A percentile compares a stretch with the other conserved stretches of the same genome.
phyloP scores from a whole-genome alignment of 345 rosid genomes.

The Eucalyptus cloeziana region DNA sequence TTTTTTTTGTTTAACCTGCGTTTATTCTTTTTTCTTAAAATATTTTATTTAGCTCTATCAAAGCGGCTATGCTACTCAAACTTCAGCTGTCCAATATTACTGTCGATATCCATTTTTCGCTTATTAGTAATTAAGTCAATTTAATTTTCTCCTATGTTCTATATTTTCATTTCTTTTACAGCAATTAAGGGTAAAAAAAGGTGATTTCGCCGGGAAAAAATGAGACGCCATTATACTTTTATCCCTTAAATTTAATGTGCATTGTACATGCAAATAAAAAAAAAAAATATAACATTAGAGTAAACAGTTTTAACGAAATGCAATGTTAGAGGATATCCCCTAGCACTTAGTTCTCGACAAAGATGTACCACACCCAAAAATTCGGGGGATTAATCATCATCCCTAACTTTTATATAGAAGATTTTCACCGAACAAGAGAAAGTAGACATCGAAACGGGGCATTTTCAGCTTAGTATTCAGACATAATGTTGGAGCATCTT shows the following conservation, averaged over 20 bases:
- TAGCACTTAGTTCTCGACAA: background rate
- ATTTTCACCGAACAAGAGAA: background rate
- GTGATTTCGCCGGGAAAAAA: background rate
- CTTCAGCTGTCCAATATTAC: background rate
- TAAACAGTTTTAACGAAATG: background rate
- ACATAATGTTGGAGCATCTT: background rate
- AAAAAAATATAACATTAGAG: too few relatives aligned
- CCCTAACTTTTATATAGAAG: background rate
- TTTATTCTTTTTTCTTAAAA: background rate
- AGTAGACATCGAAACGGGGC: background rate
- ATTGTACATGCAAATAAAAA: background rate
- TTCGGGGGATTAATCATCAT: background rate
- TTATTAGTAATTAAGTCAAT: background rate
- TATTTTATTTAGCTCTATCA: background rate
- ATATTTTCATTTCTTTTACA: background rate
- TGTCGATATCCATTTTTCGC: background rate
- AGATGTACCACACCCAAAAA: background rate
- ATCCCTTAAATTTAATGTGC: background rate
- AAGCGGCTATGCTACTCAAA: background rate
- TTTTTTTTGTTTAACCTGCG: background rate
- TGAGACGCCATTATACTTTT: background rate
- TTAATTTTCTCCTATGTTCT: background rate
- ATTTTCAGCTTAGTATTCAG: background rate
- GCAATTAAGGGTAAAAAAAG: background rate
- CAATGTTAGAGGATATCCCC: background rate